Evolutionary conservation across 306 rosid species (phyloP).

Genomic region (Cucumis cinereus): DNA sequence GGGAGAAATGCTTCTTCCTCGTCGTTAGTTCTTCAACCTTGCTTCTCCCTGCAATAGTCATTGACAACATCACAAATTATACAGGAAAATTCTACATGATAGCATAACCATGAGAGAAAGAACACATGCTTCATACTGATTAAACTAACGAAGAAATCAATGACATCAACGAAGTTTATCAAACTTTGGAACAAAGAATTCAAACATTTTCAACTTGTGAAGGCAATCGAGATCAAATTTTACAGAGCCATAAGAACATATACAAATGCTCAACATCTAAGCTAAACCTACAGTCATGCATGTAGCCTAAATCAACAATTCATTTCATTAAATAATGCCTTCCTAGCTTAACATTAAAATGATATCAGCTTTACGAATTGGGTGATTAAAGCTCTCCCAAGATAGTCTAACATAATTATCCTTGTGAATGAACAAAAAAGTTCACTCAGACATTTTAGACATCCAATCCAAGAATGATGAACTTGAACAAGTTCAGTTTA

Average conservation of each 20-base stretch:
- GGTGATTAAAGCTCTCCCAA: not conserved
- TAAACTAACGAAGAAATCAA: not conserved
- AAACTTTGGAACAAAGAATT: not conserved
- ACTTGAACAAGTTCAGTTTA: not conserved
- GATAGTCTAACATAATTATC: not conserved
- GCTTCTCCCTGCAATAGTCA: constrained; percentile 25
- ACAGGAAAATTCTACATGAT: not conserved
- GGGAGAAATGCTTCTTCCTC: not conserved
- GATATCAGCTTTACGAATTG: not conserved
- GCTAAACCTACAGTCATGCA: not conserved
- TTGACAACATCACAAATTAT: not conserved
- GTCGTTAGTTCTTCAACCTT: constrained; percentile 21
- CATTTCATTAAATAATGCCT: not conserved
- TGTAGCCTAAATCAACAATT: not conserved
- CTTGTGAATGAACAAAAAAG: not conserved
- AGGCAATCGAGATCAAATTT: not conserved
- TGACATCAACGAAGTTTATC: not conserved
- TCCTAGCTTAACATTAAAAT: not conserved
- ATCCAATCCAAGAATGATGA: not conserved
- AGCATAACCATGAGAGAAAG: not conserved
- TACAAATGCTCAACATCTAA: not conserved
- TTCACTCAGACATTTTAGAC: not conserved
- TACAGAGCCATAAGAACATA: not conserved
- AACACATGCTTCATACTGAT: not conserved
- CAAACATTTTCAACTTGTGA: not conserved